Evolutionary conservation across 805 yeast species (phyloP).

Genomic region (Candida xiaguanensis): DNA sequence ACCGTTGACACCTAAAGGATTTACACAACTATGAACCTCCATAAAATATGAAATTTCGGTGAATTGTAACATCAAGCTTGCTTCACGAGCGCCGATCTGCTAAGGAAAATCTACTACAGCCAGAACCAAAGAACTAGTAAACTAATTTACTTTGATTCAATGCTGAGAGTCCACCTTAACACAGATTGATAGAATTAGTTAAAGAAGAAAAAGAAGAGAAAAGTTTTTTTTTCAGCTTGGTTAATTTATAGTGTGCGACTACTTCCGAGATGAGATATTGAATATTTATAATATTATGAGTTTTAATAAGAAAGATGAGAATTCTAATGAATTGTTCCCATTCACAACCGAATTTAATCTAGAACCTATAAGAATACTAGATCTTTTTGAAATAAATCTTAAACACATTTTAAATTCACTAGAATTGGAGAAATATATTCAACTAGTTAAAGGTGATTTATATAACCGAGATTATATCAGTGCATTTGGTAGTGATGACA

Average conservation of each 20-base stretch:
- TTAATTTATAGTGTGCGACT: constrained; percentile 8
- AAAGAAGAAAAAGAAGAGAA: constrained; percentile 13
- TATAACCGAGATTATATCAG: constrained; percentile 64
- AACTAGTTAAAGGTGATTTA: constrained; percentile 64
- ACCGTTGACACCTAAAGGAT: constrained; percentile 9
- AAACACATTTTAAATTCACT: constrained; percentile 30
- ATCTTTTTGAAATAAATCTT: constrained; percentile 32
- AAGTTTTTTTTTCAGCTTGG: constrained; percentile 5
- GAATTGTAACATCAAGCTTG: constrained; percentile 35
- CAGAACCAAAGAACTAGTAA: constrained; percentile 22
- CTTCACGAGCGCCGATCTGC: constrained; percentile 77
- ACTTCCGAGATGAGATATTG: constrained; percentile 9
- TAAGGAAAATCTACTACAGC: constrained; percentile 35
- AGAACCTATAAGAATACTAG: constrained; percentile 32
- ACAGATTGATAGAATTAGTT: constrained; percentile 45
- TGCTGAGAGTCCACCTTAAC: constrained; percentile 45
- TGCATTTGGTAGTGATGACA: constrained; percentile 63
- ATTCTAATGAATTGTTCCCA: constrained; percentile 20
- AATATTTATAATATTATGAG: not conserved
- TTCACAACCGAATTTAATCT: constrained; percentile 29
- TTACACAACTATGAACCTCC: constrained; percentile 3
- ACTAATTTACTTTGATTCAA: constrained; percentile 21
- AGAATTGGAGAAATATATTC: constrained; percentile 46
- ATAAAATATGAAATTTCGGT: constrained; percentile 5
- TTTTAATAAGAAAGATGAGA: not conserved